Evolutionary conservation across 148 eudicot species (phyloP), one percentile per base, ranked within the genome.

Genomic region (Dianthus caryophyllus): DNA sequence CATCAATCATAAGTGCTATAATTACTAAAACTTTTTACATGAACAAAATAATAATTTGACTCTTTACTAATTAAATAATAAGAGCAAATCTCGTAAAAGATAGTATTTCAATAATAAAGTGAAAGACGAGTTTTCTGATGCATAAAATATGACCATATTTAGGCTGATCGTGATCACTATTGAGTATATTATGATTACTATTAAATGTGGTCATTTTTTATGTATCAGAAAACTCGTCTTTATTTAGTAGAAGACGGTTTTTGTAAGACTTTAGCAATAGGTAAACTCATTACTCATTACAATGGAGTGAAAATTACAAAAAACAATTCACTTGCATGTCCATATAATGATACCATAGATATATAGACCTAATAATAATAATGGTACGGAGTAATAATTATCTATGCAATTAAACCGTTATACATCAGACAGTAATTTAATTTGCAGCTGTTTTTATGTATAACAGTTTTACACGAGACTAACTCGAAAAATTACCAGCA

Each of bases 1-100:
- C 77, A 51, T n/a, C 70, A 71, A 83, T 83, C 85, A 79, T 83
- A 79, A 57, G 77, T 53, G 85, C 72, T 74, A 79, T 84, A 77
- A 86, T 83, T 75, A 80, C 79, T 41, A 15, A 58, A 47, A 52
- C 75, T 71, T 76, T 76, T 76, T 68, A 71, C 75, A 60, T 21
- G 24, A 9, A 38, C 24, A 66, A 76, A 75, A 71, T 51, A 41
- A 54, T 20, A 51, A 17, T 53, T 36, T 65, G 24, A 57, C 48
- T 16, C 41, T 27, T n/a, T 4, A 50, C 13, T 48, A 33, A 33
- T 33, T 2, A 33, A 33, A 33, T 33, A 33, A 33, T n/a, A n/a
- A n/a, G n/a, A n/a, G n/a, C n/a, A n/a, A n/a, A n/a, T n/a, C n/a
- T n/a, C n/a, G n/a, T n/a, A n/a, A n/a, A n/a, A n/a, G n/a, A n/a